Conservation (phyloP, 768 basidiomycete genomes). For the Trametopsis cervina region DNA sequence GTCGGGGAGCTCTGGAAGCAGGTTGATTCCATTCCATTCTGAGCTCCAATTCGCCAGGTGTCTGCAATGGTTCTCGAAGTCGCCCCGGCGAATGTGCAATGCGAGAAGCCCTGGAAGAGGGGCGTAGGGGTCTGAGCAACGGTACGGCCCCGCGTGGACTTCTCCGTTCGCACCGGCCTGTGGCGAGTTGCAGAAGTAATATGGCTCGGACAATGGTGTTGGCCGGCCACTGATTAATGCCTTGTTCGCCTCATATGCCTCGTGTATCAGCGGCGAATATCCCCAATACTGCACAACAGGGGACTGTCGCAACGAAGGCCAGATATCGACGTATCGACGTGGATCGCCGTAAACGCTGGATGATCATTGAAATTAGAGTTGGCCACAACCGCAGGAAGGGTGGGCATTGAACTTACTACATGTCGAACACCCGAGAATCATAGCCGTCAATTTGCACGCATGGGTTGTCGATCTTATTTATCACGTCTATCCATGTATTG, state of each 20-base stretch:
- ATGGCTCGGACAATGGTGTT: slow-evolving; percentile 6
- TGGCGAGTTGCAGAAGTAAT: slow-evolving; percentile 5
- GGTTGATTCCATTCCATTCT: slow-evolving; percentile 37
- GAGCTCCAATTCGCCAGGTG: slow-evolving; percentile 27
- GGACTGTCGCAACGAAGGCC: slow-evolving; percentile 35
- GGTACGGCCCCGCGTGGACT: slow-evolving; percentile 3
- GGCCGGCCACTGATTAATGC: slow-evolving; percentile 7
- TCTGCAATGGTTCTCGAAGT: slow-evolving; percentile 36
- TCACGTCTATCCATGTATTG: slow-evolving; percentile 32
- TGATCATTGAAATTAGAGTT: slow-evolving; percentile 2
- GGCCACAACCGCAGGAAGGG: neutral
- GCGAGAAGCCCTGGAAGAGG: slow-evolving; percentile 34
- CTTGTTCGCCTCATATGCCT: slow-evolving; percentile 27
- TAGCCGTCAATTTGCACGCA: slow-evolving; percentile 31
- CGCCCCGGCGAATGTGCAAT: slow-evolving; percentile 45
- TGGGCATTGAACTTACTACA: slow-evolving; percentile 33
- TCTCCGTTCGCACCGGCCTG: neutral
- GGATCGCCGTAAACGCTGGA: slow-evolving; percentile 31
- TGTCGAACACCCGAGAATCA: slow-evolving; percentile 38
- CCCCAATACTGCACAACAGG: slow-evolving; percentile 42
- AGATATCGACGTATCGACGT: slow-evolving; percentile 24
- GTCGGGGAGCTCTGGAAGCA: slow-evolving; percentile 35
- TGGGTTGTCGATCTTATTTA: slow-evolving; percentile 29
- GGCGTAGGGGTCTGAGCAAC: slow-evolving; percentile 11
- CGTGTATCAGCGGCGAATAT: slow-evolving; percentile 48